Conservation (phyloP, 2,329 filamentous ascomycete species). For the Chaetomium sp. region DNA sequence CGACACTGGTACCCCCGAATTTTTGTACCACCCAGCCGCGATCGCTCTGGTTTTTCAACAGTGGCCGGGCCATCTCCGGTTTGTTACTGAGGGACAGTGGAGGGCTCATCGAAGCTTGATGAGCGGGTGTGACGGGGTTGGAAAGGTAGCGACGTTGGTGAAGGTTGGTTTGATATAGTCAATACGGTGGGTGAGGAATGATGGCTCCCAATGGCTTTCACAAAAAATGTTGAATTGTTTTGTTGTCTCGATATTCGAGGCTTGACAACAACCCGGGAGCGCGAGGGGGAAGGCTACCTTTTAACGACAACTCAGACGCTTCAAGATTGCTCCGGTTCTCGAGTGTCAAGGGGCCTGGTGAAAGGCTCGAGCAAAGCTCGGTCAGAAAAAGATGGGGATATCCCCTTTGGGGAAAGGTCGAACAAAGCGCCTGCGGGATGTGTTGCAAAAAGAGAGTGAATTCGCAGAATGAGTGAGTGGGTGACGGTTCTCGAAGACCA, state of each 20-base stretch:
- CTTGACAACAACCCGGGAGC: background rate
- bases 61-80: conserved; percentile 21
- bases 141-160: background rate
- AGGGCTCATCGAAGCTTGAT: conserved; percentile 15
- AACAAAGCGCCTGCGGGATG: conserved; percentile 6
- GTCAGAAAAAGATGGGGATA: conserved; percentile 2
- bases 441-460: conserved; percentile 10
- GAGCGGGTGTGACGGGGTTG: background rate
- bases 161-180: background rate
- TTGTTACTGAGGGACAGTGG: conserved; percentile 6
- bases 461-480: background rate
- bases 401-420: background rate
- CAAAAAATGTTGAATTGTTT: background rate
- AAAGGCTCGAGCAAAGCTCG: conserved; percentile 7
- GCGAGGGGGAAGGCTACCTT: background rate
- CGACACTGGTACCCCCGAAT: conserved; percentile 91
- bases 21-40: conserved; percentile 83
- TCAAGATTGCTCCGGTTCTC: background rate
- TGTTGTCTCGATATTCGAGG: background rate
- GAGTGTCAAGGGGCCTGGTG: background rate
- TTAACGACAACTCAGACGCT: conserved; percentile 4
- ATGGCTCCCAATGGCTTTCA: conserved; percentile 9
- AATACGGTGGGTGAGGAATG: background rate
- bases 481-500: background rate
- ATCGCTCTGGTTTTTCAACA: conserved; percentile 26